A percentile compares a stretch with the other conserved stretches of the same genome.
Conservation (phyloP, 2,329 filamentous ascomycete species). For the Cercospora sojina region DNA sequence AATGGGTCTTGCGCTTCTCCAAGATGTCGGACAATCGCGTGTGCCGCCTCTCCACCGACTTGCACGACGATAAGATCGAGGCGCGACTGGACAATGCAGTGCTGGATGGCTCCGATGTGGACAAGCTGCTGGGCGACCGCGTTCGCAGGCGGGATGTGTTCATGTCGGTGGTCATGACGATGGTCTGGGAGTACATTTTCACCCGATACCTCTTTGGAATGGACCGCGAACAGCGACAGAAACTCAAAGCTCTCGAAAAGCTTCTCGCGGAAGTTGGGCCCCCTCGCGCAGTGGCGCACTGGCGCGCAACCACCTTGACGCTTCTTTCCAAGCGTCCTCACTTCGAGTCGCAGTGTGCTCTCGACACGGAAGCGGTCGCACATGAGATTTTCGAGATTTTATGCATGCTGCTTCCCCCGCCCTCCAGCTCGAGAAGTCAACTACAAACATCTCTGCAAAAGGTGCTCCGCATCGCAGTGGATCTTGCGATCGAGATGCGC, state of each 20-base stretch:
- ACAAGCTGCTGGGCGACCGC: conserved; percentile 81
- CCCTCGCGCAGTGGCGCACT: conserved; percentile 84
- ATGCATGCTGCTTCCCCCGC: conserved; percentile 80
- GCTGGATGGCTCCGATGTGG: conserved; percentile 90
- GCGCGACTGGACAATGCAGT: conserved; percentile 92
- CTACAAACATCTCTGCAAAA: conserved; percentile 81
- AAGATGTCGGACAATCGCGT: conserved; percentile 93
- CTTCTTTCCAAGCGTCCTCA: conserved; percentile 75
- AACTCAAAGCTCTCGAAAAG: conserved; percentile 94
- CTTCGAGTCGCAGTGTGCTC: conserved; percentile 79
- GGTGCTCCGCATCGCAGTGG: conserved; percentile 84
- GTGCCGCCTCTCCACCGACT: conserved; percentile 77
- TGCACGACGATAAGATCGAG: conserved; percentile 89
- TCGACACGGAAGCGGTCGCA: conserved; percentile 94
- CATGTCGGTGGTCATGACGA: conserved; percentile 98
- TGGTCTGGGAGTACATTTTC: conserved; percentile 99
- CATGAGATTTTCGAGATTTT: conserved; percentile 85
- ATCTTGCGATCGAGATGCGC: conserved; percentile 93
- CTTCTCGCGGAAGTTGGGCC: conserved; percentile 85
- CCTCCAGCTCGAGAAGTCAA: conserved; percentile 73
- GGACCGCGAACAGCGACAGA: conserved; percentile 96
- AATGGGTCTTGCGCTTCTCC: conserved; percentile 97
- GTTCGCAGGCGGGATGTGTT: conserved; percentile 89
- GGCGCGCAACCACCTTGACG: conserved; percentile 92
- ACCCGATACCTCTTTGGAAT: conserved; percentile 97